Evolutionary conservation across 768 basidiomycete genomes (phyloP).

Genomic region (Megacollybia marginata): DNA sequence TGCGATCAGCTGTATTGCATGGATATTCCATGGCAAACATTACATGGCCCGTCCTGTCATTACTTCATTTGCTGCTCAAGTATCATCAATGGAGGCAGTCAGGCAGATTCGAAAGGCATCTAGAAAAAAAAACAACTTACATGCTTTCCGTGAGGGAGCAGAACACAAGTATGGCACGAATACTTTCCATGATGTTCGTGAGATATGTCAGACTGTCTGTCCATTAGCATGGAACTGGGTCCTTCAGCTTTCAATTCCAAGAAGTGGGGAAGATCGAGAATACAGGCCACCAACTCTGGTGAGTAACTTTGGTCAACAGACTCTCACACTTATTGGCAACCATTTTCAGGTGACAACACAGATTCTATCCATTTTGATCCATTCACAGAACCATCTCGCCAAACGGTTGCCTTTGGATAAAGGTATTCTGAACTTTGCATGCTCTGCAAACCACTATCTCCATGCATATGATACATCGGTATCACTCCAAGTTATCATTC

Average conservation of each 20-base stretch:
- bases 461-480: conserved; percentile 5
- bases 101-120: neutral
- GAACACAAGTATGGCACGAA: neutral
- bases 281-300: neutral
- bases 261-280: neutral
- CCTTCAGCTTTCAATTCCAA: conserved; percentile 1
- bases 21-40: neutral
- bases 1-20: conserved; percentile 4
- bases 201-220: neutral
- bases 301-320: neutral
- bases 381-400: conserved; percentile 6
- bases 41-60: conserved; percentile 6
- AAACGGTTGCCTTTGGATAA: conserved; percentile 6
- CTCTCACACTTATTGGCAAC: neutral
- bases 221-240: conserved; percentile 5
- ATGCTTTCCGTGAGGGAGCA: neutral
- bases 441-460: conserved; percentile 5
- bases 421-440: conserved; percentile 9
- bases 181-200: neutral
- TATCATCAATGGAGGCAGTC: neutral
- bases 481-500: conserved; percentile 5
- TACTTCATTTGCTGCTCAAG: conserved; percentile 7
- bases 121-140: neutral
- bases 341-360: conserved; percentile 6
- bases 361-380: conserved; percentile 2